Evolutionary conservation across 257 asterid genomes (phyloP), one percentile per base, ranked within the genome.

Genomic region (Rhazya stricta): DNA sequence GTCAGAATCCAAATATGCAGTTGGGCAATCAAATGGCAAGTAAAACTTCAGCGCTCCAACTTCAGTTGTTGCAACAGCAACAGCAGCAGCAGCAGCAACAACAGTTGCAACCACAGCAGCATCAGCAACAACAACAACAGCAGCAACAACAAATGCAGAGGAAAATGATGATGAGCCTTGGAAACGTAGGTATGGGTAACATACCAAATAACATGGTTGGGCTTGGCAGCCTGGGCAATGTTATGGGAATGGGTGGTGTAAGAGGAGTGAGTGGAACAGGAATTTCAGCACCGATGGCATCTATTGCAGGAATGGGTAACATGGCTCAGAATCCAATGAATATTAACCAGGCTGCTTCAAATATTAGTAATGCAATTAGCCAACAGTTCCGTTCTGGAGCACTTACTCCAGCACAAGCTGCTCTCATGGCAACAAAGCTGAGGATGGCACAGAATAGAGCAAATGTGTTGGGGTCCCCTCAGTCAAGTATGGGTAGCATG

Each of bases 191-290:
- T 78, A 87, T 88, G 89, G 93, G 95, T 41, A 91, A 82, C 83
- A 83, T 90, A 71, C 84, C 88, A 70, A 94, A 86, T 79, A 88
- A 82, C 77, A 87, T 91, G 85, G 90, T 86, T 43, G 97, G 95
- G 62, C 89, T 90, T 57, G 99, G 98, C 54, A 88, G 89, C 30
- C 75, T 91, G 75, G 82, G 91, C 66, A 87, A 78, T 77, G 91
- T 85, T 75, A 87, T 91, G 96, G 96, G 93, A 71, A 80, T 94
- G 56, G 86, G 91, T 9, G 94, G 96, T 62, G 87, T 80, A 61
- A 83, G 97, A 75, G 99, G 97, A 53, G 85, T 85, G 51, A 88
- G 91, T 53, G 95, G 88, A 56, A 37, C 90, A 8, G 93, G 97
- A 65, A 85, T 91, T 34, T 88, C 98, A 15, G 82, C 97, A 18